Evolutionary conservation across 345 rosid genomes (phyloP), one percentile per base, ranked within the genome.

Genomic region (Psidium friedrichsthalianum): DNA sequence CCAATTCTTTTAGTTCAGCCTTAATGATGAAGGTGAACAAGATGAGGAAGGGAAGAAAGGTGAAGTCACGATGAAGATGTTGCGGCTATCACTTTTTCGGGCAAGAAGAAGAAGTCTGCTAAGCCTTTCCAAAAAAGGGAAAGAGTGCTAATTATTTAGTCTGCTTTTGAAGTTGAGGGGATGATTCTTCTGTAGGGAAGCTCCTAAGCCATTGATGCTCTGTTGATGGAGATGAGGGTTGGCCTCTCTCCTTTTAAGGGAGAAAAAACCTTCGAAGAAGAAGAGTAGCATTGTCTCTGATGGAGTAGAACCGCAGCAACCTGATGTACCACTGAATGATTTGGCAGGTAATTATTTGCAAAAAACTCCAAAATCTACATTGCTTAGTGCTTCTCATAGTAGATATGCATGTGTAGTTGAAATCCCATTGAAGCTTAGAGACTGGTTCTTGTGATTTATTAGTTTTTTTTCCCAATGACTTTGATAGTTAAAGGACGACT

Each of bases 51-150:
- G 54, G 54, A 69, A 82, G 76, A 51, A 85, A 52, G 58, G 82
- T 47, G 84, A 91, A 40, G 88, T 27, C 91, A 88, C 25, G 92
- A 88, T 18, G 92, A 88, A 25, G 93, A 89, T 81, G 86, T 83
- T 51, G 88, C 87, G 57, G 61, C 86, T 1, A 86, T 94, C 55
- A 85, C 94, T 54, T 92, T 95, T 88, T 85, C 92, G 9, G 98
- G 95, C 74, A 96, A 94, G 91, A 95, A 96, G 82, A 96, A 96
- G 91, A 96, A 93, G 87, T 92, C 96, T 25, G 93, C 95, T 24
- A 96, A 93, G 83, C 89, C 96, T 40, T 88, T n/a, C n/a, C 92
- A 11, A 94, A 93, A 91, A 95, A 90, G 90, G 88, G 89, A 91
- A 95, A 90, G 90, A 88, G 89, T 84, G 89, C 82, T 64, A 90